These are phyloP conservation scores for Cladosporium velox DNA, from an alignment of 2,329 filamentous ascomycete genomes.

Conservation along the genomic window DNA sequence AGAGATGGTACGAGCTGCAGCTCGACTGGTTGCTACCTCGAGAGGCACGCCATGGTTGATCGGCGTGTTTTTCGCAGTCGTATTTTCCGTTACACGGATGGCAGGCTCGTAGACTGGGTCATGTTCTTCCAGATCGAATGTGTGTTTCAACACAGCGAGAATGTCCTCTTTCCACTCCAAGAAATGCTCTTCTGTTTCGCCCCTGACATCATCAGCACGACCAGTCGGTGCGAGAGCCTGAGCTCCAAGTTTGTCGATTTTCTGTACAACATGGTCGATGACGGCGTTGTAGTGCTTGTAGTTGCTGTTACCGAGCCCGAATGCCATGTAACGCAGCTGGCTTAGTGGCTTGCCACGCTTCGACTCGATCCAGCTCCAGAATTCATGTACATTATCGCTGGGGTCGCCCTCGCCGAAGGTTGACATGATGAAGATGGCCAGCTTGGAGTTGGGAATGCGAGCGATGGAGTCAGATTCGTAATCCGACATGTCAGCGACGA, in stretches of 20 bases:
- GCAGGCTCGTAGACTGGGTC: slow-evolving; percentile 39
- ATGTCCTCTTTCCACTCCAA: slow-evolving; percentile 45
- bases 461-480: slow-evolving; percentile 41
- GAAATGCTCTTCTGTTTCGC: slow-evolving; percentile 48
- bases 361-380: slow-evolving; percentile 33
- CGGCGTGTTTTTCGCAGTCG: slow-evolving; percentile 30
- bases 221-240: slow-evolving; percentile 37
- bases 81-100: slow-evolving; percentile 34
- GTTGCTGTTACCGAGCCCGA: slow-evolving; percentile 51
- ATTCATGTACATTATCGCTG: slow-evolving; percentile 54
- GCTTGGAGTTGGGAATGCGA: slow-evolving; percentile 23
- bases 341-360: slow-evolving; percentile 23
- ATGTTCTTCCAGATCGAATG: slow-evolving; percentile 39
- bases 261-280: slow-evolving; percentile 40
- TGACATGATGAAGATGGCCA: slow-evolving; percentile 34
- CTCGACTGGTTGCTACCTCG: slow-evolving; percentile 23
- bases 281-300: slow-evolving; percentile 52
- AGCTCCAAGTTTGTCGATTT: slow-evolving; percentile 39
- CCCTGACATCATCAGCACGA: slow-evolving; percentile 45
- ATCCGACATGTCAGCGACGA: slow-evolving; percentile 51
- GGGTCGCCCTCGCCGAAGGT: slow-evolving; percentile 37
- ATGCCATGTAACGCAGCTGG: slow-evolving; percentile 43
- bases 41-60: slow-evolving; percentile 34
- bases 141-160: slow-evolving; percentile 36
- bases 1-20: slow-evolving; percentile 34